Base-by-base conservation (phyloP, 2,329 filamentous ascomycete genomes). In the Ascochyta clinopodiicola region DNA sequence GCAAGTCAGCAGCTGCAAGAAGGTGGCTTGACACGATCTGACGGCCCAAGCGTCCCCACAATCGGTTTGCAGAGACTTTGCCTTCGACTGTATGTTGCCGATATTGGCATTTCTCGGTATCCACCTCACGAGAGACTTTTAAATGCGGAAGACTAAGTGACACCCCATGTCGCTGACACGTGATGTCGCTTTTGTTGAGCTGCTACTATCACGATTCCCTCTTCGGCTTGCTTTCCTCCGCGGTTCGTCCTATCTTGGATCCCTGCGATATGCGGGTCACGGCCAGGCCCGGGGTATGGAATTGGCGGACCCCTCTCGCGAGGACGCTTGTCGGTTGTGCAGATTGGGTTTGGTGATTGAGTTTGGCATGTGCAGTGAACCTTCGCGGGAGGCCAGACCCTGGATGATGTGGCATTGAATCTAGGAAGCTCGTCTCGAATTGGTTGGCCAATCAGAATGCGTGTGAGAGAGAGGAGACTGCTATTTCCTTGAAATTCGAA, bases 21-120 rank as follows among this genome's bases (percentile, higher is more conserved):
- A 44, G 2, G 51, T 44, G 43, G 44, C 46, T 48, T 48, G 46
- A 47, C 34, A 44, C 46, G 51, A 55, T 44, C 56, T 55, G 56
- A 58, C 49, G 44, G 45, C 40, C 38, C 35, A 15, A 44, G 29
- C 29, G 45, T 52, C 31, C 27, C 46, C 47, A 50, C 51, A 56
- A 34, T 17, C 43, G 17, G 39, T 51, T 44, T 40, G 56, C 44
- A 51, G 47, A 53, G 40, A 52, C 47, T 52, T 51, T 17, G 17
- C 39, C 27, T 12, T 49, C 44, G 29, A 42, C 47, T 55, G 51
- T 51, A 35, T 40, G 38, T 51, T 56, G 56, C 56, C 56, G 56
- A 55, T 48, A 31, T 44, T 34, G 39, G 39, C 52, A 51, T 32
- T 50, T 31, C 22, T 9, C 31, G 25, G 52, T 43, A 42, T 22